A percentile compares a stretch with the other conserved stretches of the same genome.
Evolutionary conservation across 2,329 filamentous ascomycete species (phyloP).

Genomic region (Curvularia sp.): DNA sequence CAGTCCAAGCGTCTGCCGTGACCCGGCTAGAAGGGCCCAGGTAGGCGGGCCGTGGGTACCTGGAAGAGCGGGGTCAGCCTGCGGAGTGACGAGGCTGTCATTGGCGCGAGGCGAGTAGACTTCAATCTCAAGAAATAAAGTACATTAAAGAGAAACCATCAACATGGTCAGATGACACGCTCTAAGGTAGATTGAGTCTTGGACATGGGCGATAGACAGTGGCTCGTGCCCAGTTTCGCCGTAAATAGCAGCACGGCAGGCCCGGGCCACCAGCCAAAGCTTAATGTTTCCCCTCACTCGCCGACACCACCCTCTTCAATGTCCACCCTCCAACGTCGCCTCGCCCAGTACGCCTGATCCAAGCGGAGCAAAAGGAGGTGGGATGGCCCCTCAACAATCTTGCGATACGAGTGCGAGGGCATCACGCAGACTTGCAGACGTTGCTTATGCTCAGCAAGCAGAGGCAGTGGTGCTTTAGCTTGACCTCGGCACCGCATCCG

Average conservation of each 20-base stretch:
- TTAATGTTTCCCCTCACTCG: background rate
- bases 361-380: background rate
- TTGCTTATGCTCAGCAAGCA: background rate
- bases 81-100: background rate
- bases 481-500: background rate
- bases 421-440: background rate
- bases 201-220: background rate
- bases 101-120: too few relatives aligned
- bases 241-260: slow-evolving; percentile 5
- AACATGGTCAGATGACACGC: background rate
- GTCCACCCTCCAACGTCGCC: background rate
- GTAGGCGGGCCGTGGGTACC: background rate
- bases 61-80: background rate
- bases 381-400: background rate
- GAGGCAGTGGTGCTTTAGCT: background rate
- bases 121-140: background rate
- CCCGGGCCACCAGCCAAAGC: slow-evolving; percentile 2
- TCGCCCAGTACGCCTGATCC: background rate
- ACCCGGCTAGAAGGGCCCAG: background rate
- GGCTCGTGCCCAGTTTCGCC: background rate
- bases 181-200: background rate
- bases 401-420: background rate
- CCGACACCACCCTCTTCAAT: background rate
- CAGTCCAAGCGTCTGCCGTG: background rate
- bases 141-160: background rate